Evolutionary conservation across 75 land plant genomes (phyloP), one percentile per base, ranked within the genome.

Genomic region (Selaginella tamariscina): DNA sequence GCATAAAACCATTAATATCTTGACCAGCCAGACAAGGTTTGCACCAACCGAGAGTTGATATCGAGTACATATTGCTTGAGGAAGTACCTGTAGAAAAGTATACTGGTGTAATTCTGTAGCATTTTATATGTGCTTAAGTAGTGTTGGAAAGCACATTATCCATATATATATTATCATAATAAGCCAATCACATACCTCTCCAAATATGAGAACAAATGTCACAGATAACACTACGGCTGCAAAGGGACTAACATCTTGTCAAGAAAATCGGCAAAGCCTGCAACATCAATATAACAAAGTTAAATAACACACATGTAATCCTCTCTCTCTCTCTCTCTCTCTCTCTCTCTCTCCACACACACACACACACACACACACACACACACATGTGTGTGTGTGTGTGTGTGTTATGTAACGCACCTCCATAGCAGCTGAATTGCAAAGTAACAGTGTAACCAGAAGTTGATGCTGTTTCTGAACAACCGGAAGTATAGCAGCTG

Each of bases 261-360:
- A 92, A 76, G 63, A 74, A 88, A 68, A 92, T 80, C 1, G 97
- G 97, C 62, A 92, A 84, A 0, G 97, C 97, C 97, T 91, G 85
- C 78, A 84, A 33, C 49, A 39, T 39, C 49, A 15, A 39, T 5
- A 39, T 39, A 5, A n/a, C n/a, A n/a, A n/a, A n/a, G n/a, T n/a
- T n/a, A n/a, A n/a, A n/a, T n/a, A n/a, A n/a, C n/a, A n/a, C n/a
- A n/a, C n/a, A n/a, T n/a, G n/a, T n/a, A n/a, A n/a, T n/a, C n/a
- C n/a, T n/a, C n/a, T n/a, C n/a, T n/a, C n/a, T n/a, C n/a, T n/a
- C n/a, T n/a, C n/a, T n/a, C n/a, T n/a, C n/a, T n/a, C n/a, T n/a
- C n/a, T n/a, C n/a, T n/a, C n/a, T n/a, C n/a, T n/a, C n/a, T n/a
- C n/a, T n/a, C n/a, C n/a, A n/a, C n/a, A n/a, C n/a, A n/a, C n/a